These are phyloP conservation scores for Platanthera guangdongensis DNA, from an alignment of 106 monocot species.

Conservation along the genomic window DNA sequence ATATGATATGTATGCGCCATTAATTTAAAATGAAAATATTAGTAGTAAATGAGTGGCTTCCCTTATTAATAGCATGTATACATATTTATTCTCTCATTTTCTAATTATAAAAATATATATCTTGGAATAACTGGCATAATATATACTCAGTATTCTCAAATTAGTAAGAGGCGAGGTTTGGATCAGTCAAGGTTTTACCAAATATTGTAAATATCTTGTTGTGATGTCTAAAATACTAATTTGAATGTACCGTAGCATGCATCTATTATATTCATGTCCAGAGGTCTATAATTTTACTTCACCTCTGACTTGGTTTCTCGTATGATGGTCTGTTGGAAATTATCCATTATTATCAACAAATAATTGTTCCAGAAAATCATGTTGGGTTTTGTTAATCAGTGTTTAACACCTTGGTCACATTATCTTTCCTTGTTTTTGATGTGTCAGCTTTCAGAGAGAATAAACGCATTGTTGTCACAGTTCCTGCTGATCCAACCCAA, in stretches of 20 bases:
- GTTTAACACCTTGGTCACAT: background rate
- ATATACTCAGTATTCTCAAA: background rate
- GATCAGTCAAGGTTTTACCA: background rate
- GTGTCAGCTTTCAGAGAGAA: constrained; percentile 17
- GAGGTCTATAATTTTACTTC: background rate
- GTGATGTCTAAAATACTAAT: background rate
- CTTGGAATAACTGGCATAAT: background rate
- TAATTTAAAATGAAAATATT: too few relatives aligned
- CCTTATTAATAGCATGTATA: too few relatives aligned
- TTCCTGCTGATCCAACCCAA: constrained; percentile 59
- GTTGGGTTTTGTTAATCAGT: background rate
- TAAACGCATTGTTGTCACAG: constrained; percentile 29
- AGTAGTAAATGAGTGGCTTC: too few relatives aligned
- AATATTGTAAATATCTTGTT: background rate
- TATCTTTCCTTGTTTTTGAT: background rate
- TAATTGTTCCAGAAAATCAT: background rate
- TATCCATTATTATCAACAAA: background rate
- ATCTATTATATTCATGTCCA: background rate
- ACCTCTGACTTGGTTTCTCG: background rate
- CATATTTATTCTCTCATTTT: background rate
- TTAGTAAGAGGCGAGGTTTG: background rate
- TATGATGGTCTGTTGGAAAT: background rate
- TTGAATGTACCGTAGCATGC: background rate
- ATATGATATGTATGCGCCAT: too few relatives aligned
- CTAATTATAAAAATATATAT: background rate